phyloP scores from a whole-genome alignment of 306 rosid species.

The Cicer pinnatifidum region DNA sequence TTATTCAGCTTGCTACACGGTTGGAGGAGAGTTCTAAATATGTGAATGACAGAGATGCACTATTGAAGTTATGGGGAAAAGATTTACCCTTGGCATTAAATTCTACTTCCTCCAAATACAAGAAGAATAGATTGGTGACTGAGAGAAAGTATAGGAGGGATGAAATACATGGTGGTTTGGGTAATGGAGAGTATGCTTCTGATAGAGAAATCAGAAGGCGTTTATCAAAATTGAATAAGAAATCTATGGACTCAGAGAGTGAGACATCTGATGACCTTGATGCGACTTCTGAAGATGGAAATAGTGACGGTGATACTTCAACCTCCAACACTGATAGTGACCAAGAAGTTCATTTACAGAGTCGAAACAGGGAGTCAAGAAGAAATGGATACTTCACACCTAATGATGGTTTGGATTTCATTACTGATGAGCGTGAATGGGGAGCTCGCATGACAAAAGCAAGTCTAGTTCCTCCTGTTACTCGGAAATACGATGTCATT shows the following conservation, averaged over 20 bases:
- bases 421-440: slow-evolving; percentile 92
- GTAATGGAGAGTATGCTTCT: slow-evolving; percentile 71
- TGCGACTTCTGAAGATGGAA: slow-evolving; percentile 73
- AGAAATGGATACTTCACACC: slow-evolving; percentile 59
- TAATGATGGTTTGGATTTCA: slow-evolving; percentile 64
- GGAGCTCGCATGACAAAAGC: slow-evolving; percentile 99
- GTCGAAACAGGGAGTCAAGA: slow-evolving; percentile 59
- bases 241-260: slow-evolving; percentile 77
- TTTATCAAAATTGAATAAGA: slow-evolving; percentile 76
- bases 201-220: slow-evolving; percentile 89
- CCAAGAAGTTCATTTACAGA: slow-evolving; percentile 56
- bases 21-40: slow-evolving; percentile 75
- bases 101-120: slow-evolving; percentile 65
- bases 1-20: slow-evolving; percentile 81
- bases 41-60: slow-evolving; percentile 44
- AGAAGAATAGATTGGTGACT: slow-evolving; percentile 65
- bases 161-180: slow-evolving; percentile 63
- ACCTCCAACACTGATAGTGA: slow-evolving; percentile 76
- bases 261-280: slow-evolving; percentile 88
- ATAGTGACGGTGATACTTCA: slow-evolving; percentile 71
- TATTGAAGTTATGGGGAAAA: slow-evolving; percentile 35
- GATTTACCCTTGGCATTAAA: slow-evolving; percentile 47
- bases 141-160: slow-evolving; percentile 83
- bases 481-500: slow-evolving; percentile 91
- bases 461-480: slow-evolving; percentile 99